phyloP scores from a whole-genome alignment of 78 protist species.

The Cavenderia fasciculata region DNA sequence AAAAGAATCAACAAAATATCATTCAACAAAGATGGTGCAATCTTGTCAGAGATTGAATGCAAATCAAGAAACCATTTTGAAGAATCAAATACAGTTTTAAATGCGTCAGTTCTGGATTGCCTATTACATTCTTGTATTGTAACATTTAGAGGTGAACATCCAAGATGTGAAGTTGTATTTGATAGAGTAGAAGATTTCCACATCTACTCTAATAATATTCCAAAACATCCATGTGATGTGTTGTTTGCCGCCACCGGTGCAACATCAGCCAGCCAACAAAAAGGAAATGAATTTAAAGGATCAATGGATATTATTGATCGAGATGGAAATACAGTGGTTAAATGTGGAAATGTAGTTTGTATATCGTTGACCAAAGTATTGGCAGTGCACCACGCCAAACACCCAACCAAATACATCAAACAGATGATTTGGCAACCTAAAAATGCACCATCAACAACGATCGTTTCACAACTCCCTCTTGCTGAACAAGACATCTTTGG shows the following conservation, averaged over 20 bases:
- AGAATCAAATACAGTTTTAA: constrained; percentile 28
- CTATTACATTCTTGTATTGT: constrained; percentile 23
- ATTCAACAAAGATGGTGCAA: constrained; percentile 2
- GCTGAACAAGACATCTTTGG: too few relatives aligned
- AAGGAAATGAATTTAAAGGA: too few relatives aligned
- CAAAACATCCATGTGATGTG: too few relatives aligned
- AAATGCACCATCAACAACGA: constrained; percentile 1
- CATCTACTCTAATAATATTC: constrained; percentile 12
- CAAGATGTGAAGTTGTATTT: constrained; percentile 50
- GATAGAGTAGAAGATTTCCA: constrained; percentile 53
- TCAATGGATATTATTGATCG: neutral
- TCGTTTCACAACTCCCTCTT: too few relatives aligned
- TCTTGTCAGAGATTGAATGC: neutral
- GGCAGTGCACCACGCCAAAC: constrained; percentile 7
- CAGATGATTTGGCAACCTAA: constrained; percentile 34
- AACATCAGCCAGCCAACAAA: neutral
- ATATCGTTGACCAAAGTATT: constrained; percentile 25
- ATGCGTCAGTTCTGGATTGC: constrained; percentile 57
- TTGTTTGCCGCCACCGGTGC: constrained; percentile 15
- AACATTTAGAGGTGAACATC: constrained; percentile 31
- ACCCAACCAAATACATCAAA: constrained; percentile 28
- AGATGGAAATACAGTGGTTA: constrained; percentile 28
- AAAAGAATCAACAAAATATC: constrained; percentile 5
- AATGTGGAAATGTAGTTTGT: constrained; percentile 12
- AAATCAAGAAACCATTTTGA: neutral